Base-by-base conservation (phyloP, 179 eudicot species). In the Drosera spatulata region DNA sequence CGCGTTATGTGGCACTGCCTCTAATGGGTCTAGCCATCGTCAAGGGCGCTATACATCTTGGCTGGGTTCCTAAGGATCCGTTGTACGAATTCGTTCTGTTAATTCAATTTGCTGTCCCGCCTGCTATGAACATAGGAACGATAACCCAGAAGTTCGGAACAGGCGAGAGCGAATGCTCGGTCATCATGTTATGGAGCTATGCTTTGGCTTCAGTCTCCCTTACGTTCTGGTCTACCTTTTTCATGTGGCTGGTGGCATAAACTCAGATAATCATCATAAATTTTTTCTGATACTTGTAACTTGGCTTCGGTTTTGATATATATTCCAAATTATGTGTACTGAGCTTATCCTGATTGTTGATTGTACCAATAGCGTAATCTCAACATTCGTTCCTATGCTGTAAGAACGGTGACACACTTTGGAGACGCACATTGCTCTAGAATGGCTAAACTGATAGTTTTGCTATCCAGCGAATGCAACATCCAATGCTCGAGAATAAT, bases 171-270 rank as follows among this genome's bases (percentile, higher is more conserved):
- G 85, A 81, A 55, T 78, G 82, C 42, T 78, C 80, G n/a, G 82
- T 81, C 2, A 74, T 81, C 51, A 72, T 81, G 82, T 68, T 81
- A n/a, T 81, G 85, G 83, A 68, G 73, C 6, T 81, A 81, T 59
- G 71, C 69, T 10, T 56, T 78, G 50, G 75, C 85, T 3, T 67
- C 83, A 10, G 10, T 78, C 22, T 62, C 76, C 56, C 71, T 81
- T 38, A 81, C 85, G 7, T 75, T 81, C 15, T 81, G 85, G 85
- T 66, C 33, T 22, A 22, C 33, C 33, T 22, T 22, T 22, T 22
- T 22, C 33, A 22, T 22, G 33, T 22, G 33, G 33, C 33, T 22
- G 33, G 33, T 22, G 13, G 58, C 76, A 12, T 80, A 59, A 69
- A 54, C 48, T 15, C 64, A 50, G 40, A 12, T 22, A 22, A 22